These are phyloP conservation scores for Meyerozyma smithsonii DNA, from an alignment of 1,139 yeast genomes.

Conservation along the genomic window DNA sequence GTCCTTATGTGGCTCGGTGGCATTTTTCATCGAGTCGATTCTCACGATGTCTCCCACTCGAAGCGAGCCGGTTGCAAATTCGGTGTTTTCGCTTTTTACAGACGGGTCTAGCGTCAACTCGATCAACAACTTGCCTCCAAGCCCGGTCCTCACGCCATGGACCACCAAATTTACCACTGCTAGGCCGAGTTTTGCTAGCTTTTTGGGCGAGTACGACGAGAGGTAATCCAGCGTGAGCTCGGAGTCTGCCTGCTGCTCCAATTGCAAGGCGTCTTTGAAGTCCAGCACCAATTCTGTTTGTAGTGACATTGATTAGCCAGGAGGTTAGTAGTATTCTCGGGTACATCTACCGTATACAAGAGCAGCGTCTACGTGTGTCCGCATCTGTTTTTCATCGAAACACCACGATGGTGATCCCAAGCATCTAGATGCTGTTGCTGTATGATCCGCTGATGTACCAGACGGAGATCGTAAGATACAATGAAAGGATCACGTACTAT, in stretches of 20 bases:
- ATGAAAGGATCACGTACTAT: slow-evolving; percentile 5
- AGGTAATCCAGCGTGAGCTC: slow-evolving; percentile 48
- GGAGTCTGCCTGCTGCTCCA: slow-evolving; percentile 59
- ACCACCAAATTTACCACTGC: slow-evolving; percentile 67
- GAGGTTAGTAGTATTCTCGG: slow-evolving; percentile 5
- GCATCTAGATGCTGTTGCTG: slow-evolving; percentile 19
- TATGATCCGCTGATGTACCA: slow-evolving; percentile 6
- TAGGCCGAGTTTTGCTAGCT: slow-evolving; percentile 62
- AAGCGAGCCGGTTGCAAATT: slow-evolving; percentile 54
- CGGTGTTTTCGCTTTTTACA: slow-evolving; percentile 28
- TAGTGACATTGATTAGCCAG: slow-evolving; percentile 3
- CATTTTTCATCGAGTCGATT: slow-evolving; percentile 32
- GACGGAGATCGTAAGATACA: slow-evolving; percentile 2
- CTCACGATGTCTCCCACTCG: slow-evolving; percentile 77
- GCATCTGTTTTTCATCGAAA: slow-evolving; percentile 30
- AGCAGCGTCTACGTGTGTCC: slow-evolving; percentile 12
- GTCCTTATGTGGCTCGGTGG: slow-evolving; percentile 19
- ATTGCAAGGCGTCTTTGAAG: slow-evolving; percentile 48
- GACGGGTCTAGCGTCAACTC: slow-evolving; percentile 66
- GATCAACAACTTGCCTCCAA: slow-evolving; percentile 71
- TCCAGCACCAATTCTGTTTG: slow-evolving; percentile 26
- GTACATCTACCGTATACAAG: background rate
- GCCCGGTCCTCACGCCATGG: slow-evolving; percentile 63
- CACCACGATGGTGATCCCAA: slow-evolving; percentile 13
- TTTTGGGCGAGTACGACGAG: slow-evolving; percentile 54